A percentile compares a stretch with the other conserved stretches of the same genome.
These are phyloP conservation scores for Endothia cerciana DNA, from an alignment of 2,329 filamentous ascomycete genomes.

Conservation along the genomic window DNA sequence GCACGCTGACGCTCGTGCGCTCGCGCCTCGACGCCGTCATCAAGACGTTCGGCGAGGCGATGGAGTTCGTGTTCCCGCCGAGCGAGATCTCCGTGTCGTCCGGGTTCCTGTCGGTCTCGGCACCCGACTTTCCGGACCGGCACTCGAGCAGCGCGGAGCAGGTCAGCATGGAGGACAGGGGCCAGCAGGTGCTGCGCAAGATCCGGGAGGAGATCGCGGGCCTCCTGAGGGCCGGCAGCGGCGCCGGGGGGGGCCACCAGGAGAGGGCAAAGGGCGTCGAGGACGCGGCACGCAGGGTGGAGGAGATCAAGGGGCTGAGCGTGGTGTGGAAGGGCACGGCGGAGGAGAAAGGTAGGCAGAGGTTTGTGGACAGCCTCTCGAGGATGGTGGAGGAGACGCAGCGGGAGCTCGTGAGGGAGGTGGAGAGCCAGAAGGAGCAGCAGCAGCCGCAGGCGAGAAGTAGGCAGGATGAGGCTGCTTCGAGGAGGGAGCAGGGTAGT, in stretches of 20 bases:
- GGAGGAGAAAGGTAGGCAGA: slow-evolving; percentile 83
- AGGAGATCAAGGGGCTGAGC: slow-evolving; percentile 75
- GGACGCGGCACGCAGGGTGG: slow-evolving; percentile 73
- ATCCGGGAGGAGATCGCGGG: slow-evolving; percentile 73
- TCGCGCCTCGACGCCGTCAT: slow-evolving; percentile 86
- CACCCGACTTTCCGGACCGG: slow-evolving; percentile 60
- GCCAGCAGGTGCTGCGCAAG: slow-evolving; percentile 75
- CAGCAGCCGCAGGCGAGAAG: slow-evolving; percentile 40
- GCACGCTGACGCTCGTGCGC: slow-evolving; percentile 81
- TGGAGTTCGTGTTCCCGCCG: slow-evolving; percentile 92
- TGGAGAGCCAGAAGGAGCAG: slow-evolving; percentile 44
- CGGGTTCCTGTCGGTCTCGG: slow-evolving; percentile 87
- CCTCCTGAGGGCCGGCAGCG: slow-evolving; percentile 56
- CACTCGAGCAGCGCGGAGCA: slow-evolving; percentile 49
- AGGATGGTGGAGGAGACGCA: slow-evolving; percentile 81
- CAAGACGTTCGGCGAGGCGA: slow-evolving; percentile 89
- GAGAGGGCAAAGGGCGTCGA: slow-evolving; percentile 68
- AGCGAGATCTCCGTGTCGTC: slow-evolving; percentile 83
- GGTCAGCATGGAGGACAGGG: slow-evolving; percentile 81
- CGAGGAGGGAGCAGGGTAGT: slow-evolving; percentile 36
- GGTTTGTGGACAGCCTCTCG: slow-evolving; percentile 80
- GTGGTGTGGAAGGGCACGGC: slow-evolving; percentile 94
- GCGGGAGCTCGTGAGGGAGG: slow-evolving; percentile 56
- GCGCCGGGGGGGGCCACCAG: slow-evolving; percentile 25
- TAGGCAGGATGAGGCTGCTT: slow-evolving; percentile 39